Percentiles rank a stretch among this genome's conserved stretches.
Evolutionary conservation across 176 grass and related monocot genomes (phyloP).

Genomic region (Juncus effusus): DNA sequence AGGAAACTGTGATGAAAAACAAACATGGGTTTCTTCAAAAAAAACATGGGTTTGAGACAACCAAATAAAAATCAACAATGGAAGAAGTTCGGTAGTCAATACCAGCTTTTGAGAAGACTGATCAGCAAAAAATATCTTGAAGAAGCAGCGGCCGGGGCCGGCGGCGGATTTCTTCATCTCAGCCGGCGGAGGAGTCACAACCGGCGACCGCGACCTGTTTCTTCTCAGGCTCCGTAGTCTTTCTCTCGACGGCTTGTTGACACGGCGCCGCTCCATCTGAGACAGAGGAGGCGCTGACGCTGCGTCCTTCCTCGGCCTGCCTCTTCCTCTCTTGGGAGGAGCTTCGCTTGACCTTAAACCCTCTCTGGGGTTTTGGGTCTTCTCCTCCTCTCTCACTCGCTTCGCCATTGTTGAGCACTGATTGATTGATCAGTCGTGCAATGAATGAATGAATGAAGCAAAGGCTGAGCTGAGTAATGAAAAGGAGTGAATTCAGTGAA

Average conservation of each 20-base stretch:
- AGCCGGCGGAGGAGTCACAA: too few species aligned
- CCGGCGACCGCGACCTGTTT: too few species aligned
- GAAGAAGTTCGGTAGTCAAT: background rate
- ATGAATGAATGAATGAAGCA: too few species aligned
- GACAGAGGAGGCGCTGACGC: background rate
- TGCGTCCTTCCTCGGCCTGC: conserved; percentile 13
- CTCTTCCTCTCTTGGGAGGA: conserved; percentile 10
- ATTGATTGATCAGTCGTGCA: background rate
- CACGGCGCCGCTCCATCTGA: conserved; percentile 8
- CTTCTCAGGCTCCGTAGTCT: too few species aligned
- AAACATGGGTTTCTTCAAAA: background rate
- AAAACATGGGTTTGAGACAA: background rate
- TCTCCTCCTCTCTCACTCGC: background rate
- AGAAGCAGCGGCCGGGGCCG: conserved; percentile 4
- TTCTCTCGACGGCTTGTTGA: too few species aligned
- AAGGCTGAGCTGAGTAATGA: background rate
- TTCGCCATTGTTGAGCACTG: conserved; percentile 14
- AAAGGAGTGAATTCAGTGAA: background rate
- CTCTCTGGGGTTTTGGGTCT: conserved; percentile 10
- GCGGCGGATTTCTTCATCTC: background rate
- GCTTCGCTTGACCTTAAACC: background rate
- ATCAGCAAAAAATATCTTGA: conserved; percentile 21
- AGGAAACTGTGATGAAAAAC: background rate
- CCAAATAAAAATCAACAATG: background rate
- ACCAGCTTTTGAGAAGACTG: conserved; percentile 9